Conservation (phyloP, 768 basidiomycete species). For the Trametes cinnabarina region DNA sequence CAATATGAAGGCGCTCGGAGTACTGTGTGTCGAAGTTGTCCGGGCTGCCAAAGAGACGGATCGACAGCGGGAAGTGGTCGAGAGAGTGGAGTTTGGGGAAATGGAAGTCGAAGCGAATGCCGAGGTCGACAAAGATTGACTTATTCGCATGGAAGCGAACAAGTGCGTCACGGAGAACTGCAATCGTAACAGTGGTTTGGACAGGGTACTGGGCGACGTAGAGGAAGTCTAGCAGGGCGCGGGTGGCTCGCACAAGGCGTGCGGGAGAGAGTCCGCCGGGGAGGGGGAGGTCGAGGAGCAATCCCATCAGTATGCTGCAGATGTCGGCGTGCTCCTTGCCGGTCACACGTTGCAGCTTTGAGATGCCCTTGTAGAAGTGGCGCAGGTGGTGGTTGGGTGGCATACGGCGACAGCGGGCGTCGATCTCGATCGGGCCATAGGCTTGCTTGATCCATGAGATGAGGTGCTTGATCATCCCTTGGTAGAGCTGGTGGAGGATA, state of each 20-base stretch:
- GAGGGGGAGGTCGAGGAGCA: constrained; percentile 19
- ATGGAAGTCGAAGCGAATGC: constrained; percentile 21
- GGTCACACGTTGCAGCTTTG: constrained; percentile 14
- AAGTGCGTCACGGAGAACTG: constrained; percentile 8
- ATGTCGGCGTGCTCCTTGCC: constrained; percentile 29
- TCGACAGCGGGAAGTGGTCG: constrained; percentile 26
- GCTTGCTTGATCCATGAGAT: constrained; percentile 24
- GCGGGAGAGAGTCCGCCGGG: constrained; percentile 4
- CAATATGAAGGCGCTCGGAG: constrained; percentile 40
- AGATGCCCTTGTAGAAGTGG: constrained; percentile 26
- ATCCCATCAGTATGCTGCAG: constrained; percentile 21
- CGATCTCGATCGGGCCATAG: constrained; percentile 14
- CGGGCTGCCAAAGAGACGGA: constrained; percentile 6
- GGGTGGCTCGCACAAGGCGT: constrained; percentile 17
- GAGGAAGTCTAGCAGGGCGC: constrained; percentile 26
- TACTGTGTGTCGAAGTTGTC: constrained; percentile 26
- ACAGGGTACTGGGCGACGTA: constrained; percentile 26
- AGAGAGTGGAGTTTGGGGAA: constrained; percentile 27
- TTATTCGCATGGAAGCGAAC: constrained; percentile 29
- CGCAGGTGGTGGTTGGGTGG: constrained; percentile 25
- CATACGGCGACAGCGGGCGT: constrained; percentile 20
- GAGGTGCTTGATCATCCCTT: constrained; percentile 31
- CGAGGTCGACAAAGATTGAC: constrained; percentile 23
- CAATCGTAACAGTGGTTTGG: constrained; percentile 18
- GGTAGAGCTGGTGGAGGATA: constrained; percentile 31